phyloP scores from a whole-genome alignment of 108 stramenopile genomes.

The Skeletonema grethae region DNA sequence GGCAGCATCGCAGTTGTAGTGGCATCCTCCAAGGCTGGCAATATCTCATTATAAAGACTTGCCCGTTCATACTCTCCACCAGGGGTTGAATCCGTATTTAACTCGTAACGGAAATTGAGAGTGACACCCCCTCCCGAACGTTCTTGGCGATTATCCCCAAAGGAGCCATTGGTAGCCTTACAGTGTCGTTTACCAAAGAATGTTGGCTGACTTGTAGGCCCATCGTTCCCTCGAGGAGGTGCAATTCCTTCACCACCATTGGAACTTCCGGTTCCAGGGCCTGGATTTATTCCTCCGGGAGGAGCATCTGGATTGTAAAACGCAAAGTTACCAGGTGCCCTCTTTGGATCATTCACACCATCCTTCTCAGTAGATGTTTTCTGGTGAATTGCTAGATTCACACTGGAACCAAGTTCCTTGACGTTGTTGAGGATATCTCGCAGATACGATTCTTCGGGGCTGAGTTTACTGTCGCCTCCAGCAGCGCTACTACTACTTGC shows the following conservation, averaged over 20 bases:
- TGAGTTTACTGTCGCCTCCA: neutral
- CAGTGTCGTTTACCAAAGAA: neutral
- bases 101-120: slow-evolving; percentile 29
- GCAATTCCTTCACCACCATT: neutral
- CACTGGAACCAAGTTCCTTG: neutral
- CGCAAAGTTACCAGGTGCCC: neutral
- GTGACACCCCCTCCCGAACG: slow-evolving; percentile 15
- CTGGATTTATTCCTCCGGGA: neutral
- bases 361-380: neutral
- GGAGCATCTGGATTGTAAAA: neutral
- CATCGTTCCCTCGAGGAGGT: neutral
- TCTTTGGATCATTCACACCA: neutral
- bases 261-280: neutral
- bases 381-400: neutral
- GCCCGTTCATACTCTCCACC: neutral
- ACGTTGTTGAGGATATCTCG: neutral
- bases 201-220: neutral
- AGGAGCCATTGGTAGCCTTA: neutral
- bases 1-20: slow-evolving; percentile 12
- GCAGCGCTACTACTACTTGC: neutral
- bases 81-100: slow-evolving; percentile 12
- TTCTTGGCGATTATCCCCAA: slow-evolving; percentile 5
- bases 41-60: slow-evolving; percentile 11
- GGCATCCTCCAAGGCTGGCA: slow-evolving; percentile 25
- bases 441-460: neutral